phyloP scores from a whole-genome alignment of 192 early-diverging fungal genomes.

The Umbelopsis sp. region DNA sequence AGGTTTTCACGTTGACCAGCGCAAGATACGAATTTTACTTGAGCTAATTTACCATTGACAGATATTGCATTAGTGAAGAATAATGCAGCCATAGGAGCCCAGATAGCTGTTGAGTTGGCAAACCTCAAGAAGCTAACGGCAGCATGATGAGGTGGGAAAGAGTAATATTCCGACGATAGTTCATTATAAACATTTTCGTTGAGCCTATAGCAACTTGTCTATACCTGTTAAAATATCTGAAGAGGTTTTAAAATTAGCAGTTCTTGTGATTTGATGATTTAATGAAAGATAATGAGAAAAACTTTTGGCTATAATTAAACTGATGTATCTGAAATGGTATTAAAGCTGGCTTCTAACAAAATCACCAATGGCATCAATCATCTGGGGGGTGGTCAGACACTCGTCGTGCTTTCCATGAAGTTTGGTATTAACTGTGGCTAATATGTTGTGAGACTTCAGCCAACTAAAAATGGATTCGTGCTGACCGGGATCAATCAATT shows the following conservation, averaged over 20 bases:
- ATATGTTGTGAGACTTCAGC: background rate
- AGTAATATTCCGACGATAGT: too few species aligned
- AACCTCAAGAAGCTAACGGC: constrained; percentile 2
- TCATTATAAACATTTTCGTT: too few species aligned
- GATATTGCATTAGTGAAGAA: constrained; percentile 92
- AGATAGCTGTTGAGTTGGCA: constrained; percentile 68
- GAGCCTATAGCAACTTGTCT: too few species aligned
- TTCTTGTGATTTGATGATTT: too few species aligned
- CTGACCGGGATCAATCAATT: constrained; percentile 66
- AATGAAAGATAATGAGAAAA: too few species aligned
- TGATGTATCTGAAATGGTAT: background rate
- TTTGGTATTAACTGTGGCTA: constrained; percentile 8
- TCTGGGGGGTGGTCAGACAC: background rate
- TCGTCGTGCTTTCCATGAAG: constrained; percentile 23
- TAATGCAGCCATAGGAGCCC: constrained; percentile 82
- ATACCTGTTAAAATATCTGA: too few species aligned
- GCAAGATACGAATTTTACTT: constrained; percentile 22
- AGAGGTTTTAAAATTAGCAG: too few species aligned
- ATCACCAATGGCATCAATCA: background rate
- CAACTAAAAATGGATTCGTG: constrained; percentile 31
- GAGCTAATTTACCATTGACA: constrained; percentile 22
- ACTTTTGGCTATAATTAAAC: too few species aligned
- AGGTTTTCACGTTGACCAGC: constrained; percentile 33
- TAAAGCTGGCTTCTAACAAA: background rate
- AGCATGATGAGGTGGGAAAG: background rate